Conservation (phyloP, 371 early-diverging fungal genomes). For the Modicella reniformis region DNA sequence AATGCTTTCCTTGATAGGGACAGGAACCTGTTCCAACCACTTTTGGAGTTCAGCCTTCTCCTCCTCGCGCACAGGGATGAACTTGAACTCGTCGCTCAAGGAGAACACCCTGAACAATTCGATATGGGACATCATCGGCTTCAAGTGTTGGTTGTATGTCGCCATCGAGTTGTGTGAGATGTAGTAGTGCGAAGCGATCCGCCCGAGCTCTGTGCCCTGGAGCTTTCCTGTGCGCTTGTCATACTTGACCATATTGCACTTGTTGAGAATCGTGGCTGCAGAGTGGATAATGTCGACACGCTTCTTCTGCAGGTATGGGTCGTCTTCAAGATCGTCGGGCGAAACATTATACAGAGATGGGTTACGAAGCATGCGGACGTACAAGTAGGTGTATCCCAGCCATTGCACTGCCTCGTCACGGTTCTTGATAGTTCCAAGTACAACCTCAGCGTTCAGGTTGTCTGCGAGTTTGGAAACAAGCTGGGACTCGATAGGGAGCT, state of each 20-base stretch:
- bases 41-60: conserved; percentile 94
- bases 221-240: conserved; percentile 90
- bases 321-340: conserved; percentile 77
- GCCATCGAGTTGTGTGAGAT: conserved; percentile 90
- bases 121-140: conserved; percentile 90
- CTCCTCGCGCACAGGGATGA: conserved; percentile 95
- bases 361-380: conserved; percentile 94
- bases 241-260: conserved; percentile 90
- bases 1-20: conserved; percentile 90
- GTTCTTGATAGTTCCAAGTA: conserved; percentile 89
- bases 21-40: conserved; percentile 92
- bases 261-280: conserved; percentile 87
- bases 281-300: conserved; percentile 91
- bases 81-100: conserved; percentile 91
- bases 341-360: conserved; percentile 84
- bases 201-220: conserved; percentile 91
- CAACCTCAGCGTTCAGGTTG: conserved; percentile 96
- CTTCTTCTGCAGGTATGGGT: conserved; percentile 86
- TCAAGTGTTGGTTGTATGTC: conserved; percentile 91
- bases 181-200: conserved; percentile 96
- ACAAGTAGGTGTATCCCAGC: conserved; percentile 97
- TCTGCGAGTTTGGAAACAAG: conserved; percentile 91
- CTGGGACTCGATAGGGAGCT: conserved; percentile 97
- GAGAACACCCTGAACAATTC: conserved; percentile 94
- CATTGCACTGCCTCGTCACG: conserved; percentile 95